Conservation (phyloP, 2,329 filamentous ascomycete genomes). For the Paecilomyces sp. region DNA sequence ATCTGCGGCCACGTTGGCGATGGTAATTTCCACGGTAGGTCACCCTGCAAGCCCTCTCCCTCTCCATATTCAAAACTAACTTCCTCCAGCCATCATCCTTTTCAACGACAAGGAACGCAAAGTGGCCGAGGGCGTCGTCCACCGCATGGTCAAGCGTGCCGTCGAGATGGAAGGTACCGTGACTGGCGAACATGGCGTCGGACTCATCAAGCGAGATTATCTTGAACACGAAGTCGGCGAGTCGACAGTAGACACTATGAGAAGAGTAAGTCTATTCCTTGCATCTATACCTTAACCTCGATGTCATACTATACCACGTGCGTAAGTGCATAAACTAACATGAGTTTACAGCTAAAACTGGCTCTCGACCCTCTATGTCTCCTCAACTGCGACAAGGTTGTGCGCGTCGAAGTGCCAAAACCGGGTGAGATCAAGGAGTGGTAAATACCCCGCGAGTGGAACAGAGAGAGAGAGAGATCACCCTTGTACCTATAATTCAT, state of each 20-base stretch:
- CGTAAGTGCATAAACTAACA: conserved; percentile 9
- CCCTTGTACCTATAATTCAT: too few species aligned
- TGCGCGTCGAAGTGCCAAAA: conserved; percentile 47
- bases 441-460: conserved; percentile 15
- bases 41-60: conserved; percentile 7
- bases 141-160: conserved; percentile 63
- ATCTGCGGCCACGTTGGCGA: conserved; percentile 71
- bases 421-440: conserved; percentile 43
- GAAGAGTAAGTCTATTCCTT: conserved; percentile 41
- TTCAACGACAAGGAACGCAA: conserved; percentile 53
- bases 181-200: conserved; percentile 65
- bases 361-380: conserved; percentile 60
- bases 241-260: conserved; percentile 57
- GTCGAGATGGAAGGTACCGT: conserved; percentile 66
- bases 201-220: conserved; percentile 62
- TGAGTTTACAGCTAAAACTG: conserved; percentile 47
- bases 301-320: not conserved
- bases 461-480: conserved; percentile 1
- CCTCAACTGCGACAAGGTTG: conserved; percentile 59
- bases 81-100: conserved; percentile 49
- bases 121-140: conserved; percentile 53
- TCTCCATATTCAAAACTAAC: not conserved
- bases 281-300: not conserved
- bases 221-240: conserved; percentile 55
- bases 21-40: conserved; percentile 63